Evolutionary conservation across 345 rosid genomes (phyloP).

Genomic region (Physaria fendleri): DNA sequence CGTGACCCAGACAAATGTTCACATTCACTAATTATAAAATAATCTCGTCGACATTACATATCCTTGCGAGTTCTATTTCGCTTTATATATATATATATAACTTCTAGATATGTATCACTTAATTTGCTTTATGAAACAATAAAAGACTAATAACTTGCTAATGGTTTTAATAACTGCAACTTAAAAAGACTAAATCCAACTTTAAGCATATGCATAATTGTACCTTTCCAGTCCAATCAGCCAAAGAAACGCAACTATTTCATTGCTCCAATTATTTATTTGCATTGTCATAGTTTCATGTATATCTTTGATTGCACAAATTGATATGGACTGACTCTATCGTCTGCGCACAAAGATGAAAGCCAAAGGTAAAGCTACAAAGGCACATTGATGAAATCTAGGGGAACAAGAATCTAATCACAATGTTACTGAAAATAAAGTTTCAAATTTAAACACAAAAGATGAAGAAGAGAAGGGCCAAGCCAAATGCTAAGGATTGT

Average conservation of each 20-base stretch:
- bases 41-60: slow-evolving; percentile 5
- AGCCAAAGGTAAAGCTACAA: neutral
- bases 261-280: too few species aligned
- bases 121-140: neutral
- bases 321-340: slow-evolving; percentile 43
- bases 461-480: neutral
- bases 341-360: slow-evolving; percentile 37
- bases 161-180: slow-evolving; percentile 12
- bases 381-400: neutral
- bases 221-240: slow-evolving; percentile 3
- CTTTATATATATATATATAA: too few species aligned
- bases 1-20: slow-evolving; percentile 26
- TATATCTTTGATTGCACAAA: too few species aligned
- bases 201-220: slow-evolving; percentile 27
- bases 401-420: neutral
- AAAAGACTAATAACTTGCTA: neutral
- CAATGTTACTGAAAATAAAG: neutral
- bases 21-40: slow-evolving; percentile 17
- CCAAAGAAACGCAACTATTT: too few species aligned
- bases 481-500: neutral
- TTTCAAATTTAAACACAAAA: too few species aligned
- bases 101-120: neutral
- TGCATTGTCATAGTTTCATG: too few species aligned
- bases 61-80: too few species aligned
- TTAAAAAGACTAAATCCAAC: slow-evolving; percentile 20